Evolutionary conservation across 257 asterid species (phyloP).

Genomic region (Penstemon eatonii): DNA sequence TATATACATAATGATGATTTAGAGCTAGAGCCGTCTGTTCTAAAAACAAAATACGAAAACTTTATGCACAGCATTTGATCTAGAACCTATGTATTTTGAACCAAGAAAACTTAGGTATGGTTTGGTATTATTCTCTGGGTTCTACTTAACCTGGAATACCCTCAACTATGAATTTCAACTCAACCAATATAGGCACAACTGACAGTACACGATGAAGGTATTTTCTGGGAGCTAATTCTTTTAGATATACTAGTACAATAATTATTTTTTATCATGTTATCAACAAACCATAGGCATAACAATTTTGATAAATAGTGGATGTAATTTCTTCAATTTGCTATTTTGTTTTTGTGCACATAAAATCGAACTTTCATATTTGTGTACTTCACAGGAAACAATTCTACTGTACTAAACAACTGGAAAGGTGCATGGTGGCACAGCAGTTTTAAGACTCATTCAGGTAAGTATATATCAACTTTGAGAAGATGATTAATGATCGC

Average conservation of each 20-base stretch:
- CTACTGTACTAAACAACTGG: conserved; percentile 67
- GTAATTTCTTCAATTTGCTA: neutral
- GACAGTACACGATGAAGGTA: neutral
- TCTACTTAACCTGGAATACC: neutral
- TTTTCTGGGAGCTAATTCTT: neutral
- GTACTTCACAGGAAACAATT: conserved; percentile 56
- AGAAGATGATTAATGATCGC: conserved; percentile 4
- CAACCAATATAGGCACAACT: too few relatives aligned
- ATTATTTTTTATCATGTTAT: neutral
- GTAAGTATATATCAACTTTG: conserved; percentile 37
- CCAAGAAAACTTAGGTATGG: neutral
- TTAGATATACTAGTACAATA: neutral
- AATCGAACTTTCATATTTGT: conserved; percentile 9
- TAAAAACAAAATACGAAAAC: neutral
- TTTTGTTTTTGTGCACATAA: neutral
- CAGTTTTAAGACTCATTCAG: conserved; percentile 67
- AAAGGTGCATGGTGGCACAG: conserved; percentile 95
- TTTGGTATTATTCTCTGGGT: neutral
- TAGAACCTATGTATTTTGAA: neutral
- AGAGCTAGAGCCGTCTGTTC: neutral
- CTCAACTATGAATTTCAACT: neutral
- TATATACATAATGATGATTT: neutral
- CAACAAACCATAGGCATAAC: neutral
- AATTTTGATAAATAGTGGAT: neutral
- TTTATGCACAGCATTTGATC: neutral